Evolutionary conservation across 805 yeast species (phyloP).

Genomic region (Spathaspora sp.): DNA sequence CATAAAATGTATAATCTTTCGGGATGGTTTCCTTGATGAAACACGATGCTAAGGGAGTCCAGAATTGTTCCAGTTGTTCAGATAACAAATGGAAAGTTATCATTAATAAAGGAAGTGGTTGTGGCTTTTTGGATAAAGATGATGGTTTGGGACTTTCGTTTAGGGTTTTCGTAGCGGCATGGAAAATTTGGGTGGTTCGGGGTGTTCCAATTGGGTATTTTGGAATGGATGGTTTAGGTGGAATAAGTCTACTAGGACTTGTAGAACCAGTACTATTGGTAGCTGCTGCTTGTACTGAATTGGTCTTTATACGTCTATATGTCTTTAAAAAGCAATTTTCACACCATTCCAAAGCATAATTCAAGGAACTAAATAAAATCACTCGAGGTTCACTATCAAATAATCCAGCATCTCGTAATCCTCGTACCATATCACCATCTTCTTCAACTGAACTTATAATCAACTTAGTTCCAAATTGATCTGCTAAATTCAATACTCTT

Average conservation of each 20-base stretch:
- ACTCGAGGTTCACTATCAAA: constrained; percentile 34
- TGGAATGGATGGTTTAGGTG: background rate
- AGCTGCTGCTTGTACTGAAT: background rate
- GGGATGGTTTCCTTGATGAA: constrained; percentile 46
- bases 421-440: constrained; percentile 60
- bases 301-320: constrained; percentile 39
- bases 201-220: constrained; percentile 34
- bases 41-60: constrained; percentile 60
- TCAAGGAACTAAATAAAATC: constrained; percentile 72
- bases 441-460: constrained; percentile 75
- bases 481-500: constrained; percentile 74
- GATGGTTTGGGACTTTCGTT: constrained; percentile 25
- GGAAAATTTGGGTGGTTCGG: constrained; percentile 47
- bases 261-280: background rate
- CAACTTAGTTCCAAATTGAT: constrained; percentile 64
- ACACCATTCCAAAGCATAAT: constrained; percentile 93
- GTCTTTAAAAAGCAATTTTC: constrained; percentile 81
- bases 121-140: constrained; percentile 19
- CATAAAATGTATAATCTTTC: constrained; percentile 44
- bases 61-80: constrained; percentile 45
- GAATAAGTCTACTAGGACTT: background rate
- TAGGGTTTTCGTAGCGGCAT: constrained; percentile 48
- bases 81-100: constrained; percentile 56
- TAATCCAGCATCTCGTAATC: constrained; percentile 80
- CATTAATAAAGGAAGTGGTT: constrained; percentile 63